Base-by-base conservation (phyloP, 768 basidiomycete species). In the Phylloporus sp. region DNA sequence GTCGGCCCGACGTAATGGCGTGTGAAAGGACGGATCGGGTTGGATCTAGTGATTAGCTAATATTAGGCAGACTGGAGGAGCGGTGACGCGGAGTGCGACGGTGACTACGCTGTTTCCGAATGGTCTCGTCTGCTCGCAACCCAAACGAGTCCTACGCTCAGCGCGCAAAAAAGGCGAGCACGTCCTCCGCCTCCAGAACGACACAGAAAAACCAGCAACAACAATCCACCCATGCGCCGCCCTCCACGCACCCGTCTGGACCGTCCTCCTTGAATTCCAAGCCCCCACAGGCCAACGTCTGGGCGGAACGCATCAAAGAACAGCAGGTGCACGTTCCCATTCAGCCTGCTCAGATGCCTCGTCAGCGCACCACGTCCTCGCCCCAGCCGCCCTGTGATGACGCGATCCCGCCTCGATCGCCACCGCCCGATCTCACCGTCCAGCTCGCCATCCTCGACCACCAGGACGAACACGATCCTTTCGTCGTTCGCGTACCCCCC, bases 101-200 rank as follows among this genome's bases (percentile, higher is more conserved):
- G 40, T 39, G 47, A 49, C 60, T 50, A 49, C 46, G 54, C 58
- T 46, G 51, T 46, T 26, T 52, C 38, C 34, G 57, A 62, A 66
- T 66, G 65, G 54, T 59, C 56, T 68, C 64, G 52, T 66, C 57
- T 38, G 57, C 61, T 46, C 66, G 66, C 42, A 64, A 62, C 34
- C 69, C 69, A 52, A 62, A 71, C 46, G 71, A 80, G 39, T 83
- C 82, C 23, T 84, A 84, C 53, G 78, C 78, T 29, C 72, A 79
- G 40, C 73, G 72, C 36, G 77, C 74, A 48, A 76, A 71, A 65
- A 76, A 71, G 57, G 74, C 74, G 42, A 55, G 41, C 38, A 33
- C 48, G 34, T 48, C 58, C 22, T 33, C 55, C 7, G 14, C 28
- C 26, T 5, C 37, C 22, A 38, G 20, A 20, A 14, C 36, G 8